Percentiles rank a stretch among this genome's conserved stretches.
Evolutionary conservation across 805 yeast genomes (phyloP).

Genomic region (Scheffersomyces amazonensis): DNA sequence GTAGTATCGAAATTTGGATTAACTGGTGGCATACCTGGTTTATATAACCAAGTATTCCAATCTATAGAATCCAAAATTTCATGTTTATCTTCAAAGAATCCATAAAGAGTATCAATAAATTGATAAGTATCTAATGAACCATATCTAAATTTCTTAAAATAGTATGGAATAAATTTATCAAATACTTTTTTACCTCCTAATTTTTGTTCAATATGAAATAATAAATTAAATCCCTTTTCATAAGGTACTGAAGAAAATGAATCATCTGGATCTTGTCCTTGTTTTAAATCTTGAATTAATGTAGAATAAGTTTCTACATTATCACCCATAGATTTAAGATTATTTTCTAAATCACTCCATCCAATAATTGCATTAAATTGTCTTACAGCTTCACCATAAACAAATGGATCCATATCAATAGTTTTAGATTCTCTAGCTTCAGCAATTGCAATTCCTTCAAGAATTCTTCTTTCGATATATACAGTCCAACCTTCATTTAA

Average conservation of each 20-base stretch:
- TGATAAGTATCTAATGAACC: conserved; percentile 77
- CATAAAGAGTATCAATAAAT: conserved; percentile 74
- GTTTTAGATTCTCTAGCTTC: conserved; percentile 3
- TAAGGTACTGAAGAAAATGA: conserved; percentile 86
- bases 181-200: conserved; percentile 65
- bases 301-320: conserved; percentile 50
- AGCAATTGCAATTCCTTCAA: conserved; percentile 48
- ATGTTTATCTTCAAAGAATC: conserved; percentile 49
- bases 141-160: conserved; percentile 68
- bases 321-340: conserved; percentile 64
- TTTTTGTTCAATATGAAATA: conserved; percentile 67
- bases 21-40: conserved; percentile 82
- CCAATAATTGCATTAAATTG: conserved; percentile 85
- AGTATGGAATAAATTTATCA: conserved; percentile 77
- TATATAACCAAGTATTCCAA: conserved; percentile 81
- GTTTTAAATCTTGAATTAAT: conserved; percentile 69
- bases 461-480: conserved; percentile 80
- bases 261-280: conserved; percentile 80
- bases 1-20: conserved; percentile 78
- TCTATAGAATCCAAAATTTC: conserved; percentile 65
- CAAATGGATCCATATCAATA: conserved; percentile 4
- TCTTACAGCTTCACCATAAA: conserved; percentile 71
- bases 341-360: conserved; percentile 74
- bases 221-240: conserved; percentile 82
- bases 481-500: conserved; percentile 97